Evolutionary conservation across 129 eudicot genomes (phyloP), one percentile per base, ranked within the genome.

Genomic region (Flaveria ramosissima): DNA sequence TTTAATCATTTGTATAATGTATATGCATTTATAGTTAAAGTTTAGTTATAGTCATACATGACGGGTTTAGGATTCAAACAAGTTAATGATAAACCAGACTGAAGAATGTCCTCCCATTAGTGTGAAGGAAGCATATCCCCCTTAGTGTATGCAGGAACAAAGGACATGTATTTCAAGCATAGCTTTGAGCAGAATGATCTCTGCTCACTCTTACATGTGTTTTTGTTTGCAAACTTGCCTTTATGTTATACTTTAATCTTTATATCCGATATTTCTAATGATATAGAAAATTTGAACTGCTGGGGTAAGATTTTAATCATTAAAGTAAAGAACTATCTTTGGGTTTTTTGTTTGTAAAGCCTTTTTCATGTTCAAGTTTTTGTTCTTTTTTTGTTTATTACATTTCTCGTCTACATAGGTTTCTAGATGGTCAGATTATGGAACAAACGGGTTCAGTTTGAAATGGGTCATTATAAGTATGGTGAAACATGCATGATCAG

Each of bases 141-240:
- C n/a, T 27, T 36, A 16, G 50, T 66, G 41, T 27, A 66, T 66
- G 48, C 50, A n/a, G 50, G 50, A 66, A 24, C 39, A 45, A 45
- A 45, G 41, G n/a, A 60, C 39, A 2, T 26, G 57, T 46, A 11
- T 46, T 41, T n/a, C 23, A 36, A 36, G 0, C 41, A 36, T 5
- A 36, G 41, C 41, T 36, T 36, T 36, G 60, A 70, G 45, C 74
- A 7, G 53, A 50, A 70, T 16, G 61, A 14, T 51, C 26, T 71
- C 75, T 51, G 75, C 63, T 51, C 75, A 51, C 20, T 26, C 30
- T 71, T 50, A 51, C 75, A 3, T 51, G n/a, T 50, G 75, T 46
- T 48, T 52, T 51, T 71, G 27, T 71, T 71, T 71, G 57, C 75
- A 30, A 71, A 26, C n/a, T 50, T 50, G 43, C n/a, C 26, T 48